phyloP scores from a whole-genome alignment of 202 grass and related monocot genomes.

The Sporobolus alterniflorus region DNA sequence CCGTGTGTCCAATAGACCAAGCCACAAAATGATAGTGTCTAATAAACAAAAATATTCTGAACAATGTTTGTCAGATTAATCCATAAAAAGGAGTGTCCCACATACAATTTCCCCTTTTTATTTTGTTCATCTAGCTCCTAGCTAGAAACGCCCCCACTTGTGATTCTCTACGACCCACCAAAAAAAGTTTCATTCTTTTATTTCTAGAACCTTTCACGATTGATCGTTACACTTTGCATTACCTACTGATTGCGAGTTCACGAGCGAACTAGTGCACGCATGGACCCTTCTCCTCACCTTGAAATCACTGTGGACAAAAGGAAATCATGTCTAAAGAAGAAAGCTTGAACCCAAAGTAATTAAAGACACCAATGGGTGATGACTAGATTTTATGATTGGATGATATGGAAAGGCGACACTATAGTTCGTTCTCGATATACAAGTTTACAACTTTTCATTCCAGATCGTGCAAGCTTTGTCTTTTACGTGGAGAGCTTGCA shows the following conservation, averaged over 20 bases:
- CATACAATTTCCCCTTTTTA: too few species aligned
- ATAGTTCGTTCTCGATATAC: not conserved
- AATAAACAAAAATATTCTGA: too few species aligned
- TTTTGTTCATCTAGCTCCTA: too few species aligned
- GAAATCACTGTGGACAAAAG: not conserved
- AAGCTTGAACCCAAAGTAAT: not conserved
- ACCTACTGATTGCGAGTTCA: too few species aligned
- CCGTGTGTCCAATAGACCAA: too few species aligned
- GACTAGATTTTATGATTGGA: conserved; percentile 48
- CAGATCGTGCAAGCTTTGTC: not conserved
- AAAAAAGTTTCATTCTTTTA: too few species aligned
- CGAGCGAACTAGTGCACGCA: not conserved
- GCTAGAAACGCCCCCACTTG: too few species aligned
- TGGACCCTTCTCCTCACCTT: not conserved
- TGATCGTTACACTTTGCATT: not conserved
- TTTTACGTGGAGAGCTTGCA: not conserved
- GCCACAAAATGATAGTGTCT: too few species aligned
- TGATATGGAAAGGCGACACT: conserved; percentile 41
- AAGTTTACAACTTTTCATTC: not conserved
- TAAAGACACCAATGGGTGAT: conserved; percentile 28
- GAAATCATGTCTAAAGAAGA: not conserved
- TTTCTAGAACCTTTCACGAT: too few species aligned
- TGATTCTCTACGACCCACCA: too few species aligned
- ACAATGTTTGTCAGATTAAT: too few species aligned
- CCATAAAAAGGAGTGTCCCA: too few species aligned